These are phyloP conservation scores for Asterophora lycoperdoides DNA, from an alignment of 768 basidiomycete species.

Conservation along the genomic window DNA sequence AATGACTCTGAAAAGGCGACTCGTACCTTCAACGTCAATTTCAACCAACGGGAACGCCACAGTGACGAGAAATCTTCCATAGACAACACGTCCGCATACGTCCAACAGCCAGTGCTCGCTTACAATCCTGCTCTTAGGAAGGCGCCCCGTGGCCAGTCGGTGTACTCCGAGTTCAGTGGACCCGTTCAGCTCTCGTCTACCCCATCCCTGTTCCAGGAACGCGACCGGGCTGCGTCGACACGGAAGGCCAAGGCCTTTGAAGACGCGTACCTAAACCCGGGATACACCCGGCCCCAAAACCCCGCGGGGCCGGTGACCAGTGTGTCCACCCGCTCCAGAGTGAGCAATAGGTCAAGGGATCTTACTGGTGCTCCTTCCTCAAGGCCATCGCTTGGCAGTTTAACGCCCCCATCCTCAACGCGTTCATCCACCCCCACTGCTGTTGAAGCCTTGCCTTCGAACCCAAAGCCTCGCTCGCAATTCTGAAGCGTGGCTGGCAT, in stretches of 20 bases:
- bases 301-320: constrained; percentile 1
- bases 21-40: not conserved
- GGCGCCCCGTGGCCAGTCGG: constrained; percentile 9
- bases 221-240: constrained; percentile 1
- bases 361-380: not conserved
- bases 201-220: constrained; percentile 13
- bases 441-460: not conserved
- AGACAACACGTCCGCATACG: not conserved
- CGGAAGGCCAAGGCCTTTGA: constrained; percentile 5
- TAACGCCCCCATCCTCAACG: not conserved
- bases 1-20: constrained; percentile 23
- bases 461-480: not conserved
- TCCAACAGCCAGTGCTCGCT: constrained; percentile 10
- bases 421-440: not conserved
- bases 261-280: not conserved
- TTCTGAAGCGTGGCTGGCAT: too few relatives aligned
- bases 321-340: not conserved
- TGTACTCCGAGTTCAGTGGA: constrained; percentile 12
- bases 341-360: constrained; percentile 4
- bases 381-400: not conserved
- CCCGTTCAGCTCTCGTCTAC: constrained; percentile 17
- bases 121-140: not conserved
- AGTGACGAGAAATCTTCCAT: constrained; percentile 6
- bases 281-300: constrained; percentile 7
- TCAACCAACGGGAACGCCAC: not conserved